Base-by-base conservation (phyloP, 1,139 yeast genomes). In the Candida sanyaensis region DNA sequence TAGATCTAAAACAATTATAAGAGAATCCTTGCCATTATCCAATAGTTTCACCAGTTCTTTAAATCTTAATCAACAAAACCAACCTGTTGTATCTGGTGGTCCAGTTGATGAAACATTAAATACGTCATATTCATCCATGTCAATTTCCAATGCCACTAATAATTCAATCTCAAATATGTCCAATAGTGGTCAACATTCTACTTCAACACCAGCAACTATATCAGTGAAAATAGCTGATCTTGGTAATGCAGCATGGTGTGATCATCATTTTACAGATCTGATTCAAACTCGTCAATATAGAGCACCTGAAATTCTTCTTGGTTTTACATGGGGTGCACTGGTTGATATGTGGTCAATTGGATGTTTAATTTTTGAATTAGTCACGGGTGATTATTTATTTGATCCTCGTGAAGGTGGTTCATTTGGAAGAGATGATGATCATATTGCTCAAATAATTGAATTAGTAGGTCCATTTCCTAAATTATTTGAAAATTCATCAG, bases 21-120 rank as follows among this genome's bases (percentile, higher is more conserved):
- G 96, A 0, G 97, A 93, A 1, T 86, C 93, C 0, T 93, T 87
- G 61, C 96, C 96, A 11, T 69, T 89, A 45, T 95, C 96, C 21
- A 36, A 36, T 24, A 36, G 39, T 72, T 53, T 74, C 78, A 1
- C 80, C 80, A 4, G 61, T 68, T 17, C 63, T 61, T 52, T 55
- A 62, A n/a, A 56, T 43, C 31, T 46, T 49, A 37, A 50, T 43
- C 29, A 42, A 32, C 36, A 41, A 21, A 29, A 47, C 29, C 43
- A 46, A 34, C 13, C 38, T 24, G 29, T 30, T 11, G 17, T 27
- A 23, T 24, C 39, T 3, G 21, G 29, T 5, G 30, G 29, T 5
- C 28, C 39, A n/a, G 24, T 23, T 36, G 39, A 36, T 3, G 44
- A 47, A 4, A 61, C 69, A 7, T 60, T 74, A 33, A 66, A 73